These are phyloP conservation scores for Serpula lacrymans DNA, from an alignment of 768 basidiomycete genomes.

Conservation along the genomic window DNA sequence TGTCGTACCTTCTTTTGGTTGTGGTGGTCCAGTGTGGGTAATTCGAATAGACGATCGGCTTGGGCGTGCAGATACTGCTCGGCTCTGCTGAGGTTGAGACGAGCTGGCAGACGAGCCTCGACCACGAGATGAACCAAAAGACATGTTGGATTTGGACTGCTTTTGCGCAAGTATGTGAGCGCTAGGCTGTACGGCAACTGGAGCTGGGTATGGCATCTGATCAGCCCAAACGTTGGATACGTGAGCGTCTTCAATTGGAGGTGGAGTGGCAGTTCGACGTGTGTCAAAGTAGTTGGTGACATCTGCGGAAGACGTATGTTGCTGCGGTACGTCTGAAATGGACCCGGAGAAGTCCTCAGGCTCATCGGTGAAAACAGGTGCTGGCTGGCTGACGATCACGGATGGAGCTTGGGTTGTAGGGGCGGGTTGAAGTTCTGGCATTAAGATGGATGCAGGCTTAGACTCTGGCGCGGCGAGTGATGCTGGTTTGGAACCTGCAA, in stretches of 20 bases:
- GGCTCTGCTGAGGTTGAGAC: slow-evolving; percentile 22
- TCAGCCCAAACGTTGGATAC: slow-evolving; percentile 27
- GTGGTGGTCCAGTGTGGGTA: no score
- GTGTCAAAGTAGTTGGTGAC: slow-evolving; percentile 22
- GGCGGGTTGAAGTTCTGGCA: slow-evolving; percentile 6
- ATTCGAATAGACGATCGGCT: slow-evolving; percentile 17
- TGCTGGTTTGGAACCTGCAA: slow-evolving; percentile 13
- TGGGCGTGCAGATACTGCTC: slow-evolving; percentile 10
- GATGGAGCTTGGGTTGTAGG: slow-evolving; percentile 4
- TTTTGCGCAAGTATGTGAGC: slow-evolving; percentile 16
- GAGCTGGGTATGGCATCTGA: slow-evolving; percentile 1
- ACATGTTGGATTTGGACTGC: slow-evolving; percentile 21
- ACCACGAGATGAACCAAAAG: slow-evolving; percentile 20
- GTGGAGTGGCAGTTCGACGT: slow-evolving; percentile 23
- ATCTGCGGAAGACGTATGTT: slow-evolving; percentile 5
- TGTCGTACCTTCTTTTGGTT: slow-evolving; percentile 26
- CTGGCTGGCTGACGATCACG: slow-evolving; percentile 10
- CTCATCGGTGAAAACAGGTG: slow-evolving; percentile 48
- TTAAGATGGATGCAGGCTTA: slow-evolving; percentile 7
- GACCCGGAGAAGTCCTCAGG: slow-evolving; percentile 32
- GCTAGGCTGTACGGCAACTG: neutral
- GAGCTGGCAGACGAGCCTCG: slow-evolving; percentile 22
- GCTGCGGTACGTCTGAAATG: slow-evolving; percentile 3
- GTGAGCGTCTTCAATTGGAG: slow-evolving; percentile 8
- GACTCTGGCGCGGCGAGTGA: no score